Base-by-base conservation (phyloP, 108 stramenopile species). In the Licmophora abbreviata region DNA sequence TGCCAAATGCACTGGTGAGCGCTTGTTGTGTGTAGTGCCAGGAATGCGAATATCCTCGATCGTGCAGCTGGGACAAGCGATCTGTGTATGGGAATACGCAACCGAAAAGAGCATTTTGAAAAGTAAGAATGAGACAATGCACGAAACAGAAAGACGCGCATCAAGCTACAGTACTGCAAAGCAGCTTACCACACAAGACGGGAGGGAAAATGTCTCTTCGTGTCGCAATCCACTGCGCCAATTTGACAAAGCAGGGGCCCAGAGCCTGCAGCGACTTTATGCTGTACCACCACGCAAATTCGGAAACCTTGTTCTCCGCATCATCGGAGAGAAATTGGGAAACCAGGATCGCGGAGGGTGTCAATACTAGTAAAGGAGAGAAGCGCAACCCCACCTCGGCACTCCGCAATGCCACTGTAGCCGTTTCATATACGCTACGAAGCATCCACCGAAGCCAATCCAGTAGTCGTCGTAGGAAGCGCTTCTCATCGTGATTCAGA, bases 201-300 rank as follows among this genome's bases (percentile, higher is more conserved):
- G 69, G 54, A n/a, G 85, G 85, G 50, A 94, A 88, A 9, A 94
- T 51, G 57, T 94, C 93, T 25, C 93, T 73, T 25, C 93, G 63
- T 5, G 93, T 94, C 8, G 88, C 85, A 0, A 76, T 70, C 93
- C 93, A 94, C 63, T 94, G 93, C 41, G 72, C 82, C 30, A 94
- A 72, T 54, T 94, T 94, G 47, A 83, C 67, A 58, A 79, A 88
- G 0, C 76, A 73, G 0, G 93, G 93, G 8, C 93, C 93, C 26
- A 94, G 66, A 4, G 47, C 36, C 49, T 92, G 91, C 20, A 88
- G 49, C 4, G 82, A 52, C 23, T 66, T 44, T 2, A 87, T 53
- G 24, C 70, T 66, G 54, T 92, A 92, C 20, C 48, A 41, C 91
- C 91, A 92, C 11, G 84, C 63, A 32, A 79, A 12, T 26, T 84